These are phyloP conservation scores for Nicotiana obtusifolia DNA, from an alignment of 257 asterid species.

Conservation along the genomic window DNA sequence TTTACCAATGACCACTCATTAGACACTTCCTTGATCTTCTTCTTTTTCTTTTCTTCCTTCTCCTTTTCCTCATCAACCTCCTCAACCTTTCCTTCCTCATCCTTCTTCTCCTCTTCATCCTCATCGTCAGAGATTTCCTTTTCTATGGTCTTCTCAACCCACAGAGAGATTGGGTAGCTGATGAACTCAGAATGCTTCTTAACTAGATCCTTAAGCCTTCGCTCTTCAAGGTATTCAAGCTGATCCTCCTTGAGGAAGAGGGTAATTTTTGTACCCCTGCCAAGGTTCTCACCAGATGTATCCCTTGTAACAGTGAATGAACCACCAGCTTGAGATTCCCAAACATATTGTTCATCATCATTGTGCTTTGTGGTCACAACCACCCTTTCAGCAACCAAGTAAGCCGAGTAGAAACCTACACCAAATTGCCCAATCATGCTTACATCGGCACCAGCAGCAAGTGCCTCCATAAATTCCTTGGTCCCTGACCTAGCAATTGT, in stretches of 20 bases:
- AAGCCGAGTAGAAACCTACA: conserved; percentile 62
- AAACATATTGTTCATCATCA: conserved; percentile 57
- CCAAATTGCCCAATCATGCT: conserved; percentile 78
- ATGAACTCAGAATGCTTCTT: conserved; percentile 65
- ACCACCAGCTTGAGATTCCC: conserved; percentile 75
- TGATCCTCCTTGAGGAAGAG: conserved; percentile 61
- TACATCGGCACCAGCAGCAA: conserved; percentile 69
- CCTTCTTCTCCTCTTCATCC: conserved; percentile 60
- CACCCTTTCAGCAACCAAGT: conserved; percentile 60
- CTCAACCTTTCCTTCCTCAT: conserved; percentile 57
- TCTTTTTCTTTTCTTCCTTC: conserved; percentile 56
- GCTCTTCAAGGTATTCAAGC: conserved; percentile 69
- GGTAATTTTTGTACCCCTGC: conserved; percentile 57
- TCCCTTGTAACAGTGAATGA: conserved; percentile 60
- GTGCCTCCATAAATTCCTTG: conserved; percentile 71
- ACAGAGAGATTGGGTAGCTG: conserved; percentile 56
- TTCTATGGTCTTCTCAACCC: conserved; percentile 60
- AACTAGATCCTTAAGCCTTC: conserved; percentile 50
- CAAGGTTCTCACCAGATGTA: conserved; percentile 44
- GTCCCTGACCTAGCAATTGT: conserved; percentile 61
- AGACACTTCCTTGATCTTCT: conserved; percentile 61
- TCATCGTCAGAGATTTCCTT: conserved; percentile 67
- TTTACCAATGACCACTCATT: conserved; percentile 62
- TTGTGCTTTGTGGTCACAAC: conserved; percentile 54
- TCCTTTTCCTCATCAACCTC: conserved; percentile 58